Evolutionary conservation across 192 early-diverging fungal genomes (phyloP), one percentile per base, ranked within the genome.

Genomic region (Coemansia sp.): DNA sequence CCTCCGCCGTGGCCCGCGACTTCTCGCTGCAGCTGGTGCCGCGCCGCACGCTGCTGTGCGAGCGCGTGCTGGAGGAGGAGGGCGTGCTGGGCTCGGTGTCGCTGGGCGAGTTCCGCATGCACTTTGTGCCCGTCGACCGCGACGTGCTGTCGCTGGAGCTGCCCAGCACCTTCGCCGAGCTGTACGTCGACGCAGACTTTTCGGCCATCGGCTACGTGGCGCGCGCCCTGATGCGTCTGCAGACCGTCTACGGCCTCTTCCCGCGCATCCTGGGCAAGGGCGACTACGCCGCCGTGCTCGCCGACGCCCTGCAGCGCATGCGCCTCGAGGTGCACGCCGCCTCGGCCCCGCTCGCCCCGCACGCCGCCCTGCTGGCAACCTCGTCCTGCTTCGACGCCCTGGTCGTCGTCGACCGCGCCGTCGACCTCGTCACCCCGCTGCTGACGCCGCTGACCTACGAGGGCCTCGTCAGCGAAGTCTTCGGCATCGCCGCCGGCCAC

Each of bases 361-460:
- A n/a, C 13, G 57, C 55, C 13, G 37, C 56, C 27, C 60, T 50
- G 17, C 54, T 65, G 34, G 63, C 81, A 34, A 55, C n/a, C n/a
- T n/a, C 90, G 44, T 90, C 89, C 5, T 80, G 82, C 33, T 85
- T 88, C 45, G 87, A 99, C 62, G 87, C 92, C 10, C 60, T 96
- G 48, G 84, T 99, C 17, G 85, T 99, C 14, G 83, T 99, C 38
- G 96, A 99, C 59, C 82, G 95, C 2, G 83, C 81, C 19, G 92
- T 94, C 4, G 96, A 99, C 67, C 59, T 96, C 43, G 79, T 93
- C 33, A 97, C 94, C 4, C 95, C 94, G 9, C 71, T 99, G 30
- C 89, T 93, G 61, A 99, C 94, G 0, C 93, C 95, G 68, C 80
- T 98, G 55, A 98, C 96, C 0, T 99, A 98, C 70, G 92, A 98